Conservation (phyloP, 345 rosid species). For the Alliaria petiolata region DNA sequence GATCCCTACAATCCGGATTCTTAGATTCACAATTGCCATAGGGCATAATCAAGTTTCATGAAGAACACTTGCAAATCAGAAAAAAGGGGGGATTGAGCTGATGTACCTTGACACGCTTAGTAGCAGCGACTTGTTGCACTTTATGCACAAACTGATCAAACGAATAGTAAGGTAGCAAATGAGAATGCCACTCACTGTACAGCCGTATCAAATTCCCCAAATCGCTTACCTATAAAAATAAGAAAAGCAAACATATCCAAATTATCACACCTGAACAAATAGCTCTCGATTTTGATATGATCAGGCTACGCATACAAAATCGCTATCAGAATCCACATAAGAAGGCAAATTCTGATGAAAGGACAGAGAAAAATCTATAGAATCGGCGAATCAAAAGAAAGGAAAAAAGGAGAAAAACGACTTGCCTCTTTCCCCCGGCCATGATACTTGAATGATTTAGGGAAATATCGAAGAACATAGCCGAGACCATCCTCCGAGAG, state of each 20-base stretch:
- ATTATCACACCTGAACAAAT: neutral
- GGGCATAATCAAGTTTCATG: too few relatives aligned
- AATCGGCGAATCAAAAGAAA: neutral
- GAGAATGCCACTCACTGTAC: conserved; percentile 86
- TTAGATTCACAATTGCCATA: too few relatives aligned
- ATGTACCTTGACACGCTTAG: conserved; percentile 78
- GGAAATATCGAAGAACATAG: conserved; percentile 80
- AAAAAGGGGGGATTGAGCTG: neutral
- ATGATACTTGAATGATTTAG: conserved; percentile 68
- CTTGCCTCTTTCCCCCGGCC: conserved; percentile 89
- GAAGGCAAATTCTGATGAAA: conserved; percentile 6
- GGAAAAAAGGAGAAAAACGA: neutral
- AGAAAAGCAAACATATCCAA: neutral
- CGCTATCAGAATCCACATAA: neutral
- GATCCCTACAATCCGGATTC: neutral
- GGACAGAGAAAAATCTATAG: neutral
- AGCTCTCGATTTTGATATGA: neutral
- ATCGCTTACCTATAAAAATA: conserved; percentile 63
- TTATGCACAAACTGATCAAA: conserved; percentile 84
- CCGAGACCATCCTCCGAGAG: conserved; percentile 85
- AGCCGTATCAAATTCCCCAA: conserved; percentile 69
- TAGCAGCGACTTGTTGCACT: conserved; percentile 72
- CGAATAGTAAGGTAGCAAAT: conserved; percentile 70
- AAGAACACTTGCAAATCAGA: neutral
- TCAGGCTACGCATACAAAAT: neutral